A percentile compares a stretch with the other conserved stretches of the same genome.
phyloP scores from a whole-genome alignment of 495 filamentous ascomycete genomes.

The Penicillium riverlandense region DNA sequence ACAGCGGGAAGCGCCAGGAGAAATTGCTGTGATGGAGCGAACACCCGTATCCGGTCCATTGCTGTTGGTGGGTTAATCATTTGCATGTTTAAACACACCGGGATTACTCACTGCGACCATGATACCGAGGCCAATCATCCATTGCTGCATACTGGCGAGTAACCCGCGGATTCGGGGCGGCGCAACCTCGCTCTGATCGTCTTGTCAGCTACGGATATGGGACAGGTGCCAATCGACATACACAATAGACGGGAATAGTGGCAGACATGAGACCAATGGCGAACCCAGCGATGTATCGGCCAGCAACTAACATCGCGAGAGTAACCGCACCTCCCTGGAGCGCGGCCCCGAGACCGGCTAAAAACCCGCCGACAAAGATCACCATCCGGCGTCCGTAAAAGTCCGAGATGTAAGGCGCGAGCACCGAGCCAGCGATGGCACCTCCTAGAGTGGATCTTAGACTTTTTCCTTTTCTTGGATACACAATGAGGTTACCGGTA shows the following conservation, averaged over 20 bases:
- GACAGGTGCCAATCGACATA: constrained; percentile 4
- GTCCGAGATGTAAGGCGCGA: constrained; percentile 39
- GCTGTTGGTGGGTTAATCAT: constrained; percentile 4
- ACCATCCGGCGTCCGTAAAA: constrained; percentile 36
- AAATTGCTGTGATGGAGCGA: constrained; percentile 39
- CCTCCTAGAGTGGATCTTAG: constrained; percentile 13
- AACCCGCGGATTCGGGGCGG: constrained; percentile 17
- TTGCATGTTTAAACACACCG: not conserved
- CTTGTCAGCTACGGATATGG: constrained; percentile 7
- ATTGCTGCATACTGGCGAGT: constrained; percentile 24
- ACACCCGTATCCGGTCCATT: constrained; percentile 49
- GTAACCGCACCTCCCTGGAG: constrained; percentile 43
- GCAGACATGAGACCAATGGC: constrained; percentile 46
- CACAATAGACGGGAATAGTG: constrained; percentile 42
- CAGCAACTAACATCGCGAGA: constrained; percentile 46
- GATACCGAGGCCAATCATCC: constrained; percentile 42
- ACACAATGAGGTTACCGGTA: constrained; percentile 24
- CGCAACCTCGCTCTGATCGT: constrained; percentile 30
- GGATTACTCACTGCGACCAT: constrained; percentile 38
- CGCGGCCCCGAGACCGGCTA: constrained; percentile 39
- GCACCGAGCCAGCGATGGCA: constrained; percentile 45
- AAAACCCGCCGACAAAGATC: constrained; percentile 41
- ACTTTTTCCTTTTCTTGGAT: constrained; percentile 1
- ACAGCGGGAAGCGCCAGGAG: constrained; percentile 50
- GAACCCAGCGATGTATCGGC: constrained; percentile 43